Evolutionary conservation across 2,329 filamentous ascomycete species (phyloP).

Genomic region (Elsinoe ampelina): DNA sequence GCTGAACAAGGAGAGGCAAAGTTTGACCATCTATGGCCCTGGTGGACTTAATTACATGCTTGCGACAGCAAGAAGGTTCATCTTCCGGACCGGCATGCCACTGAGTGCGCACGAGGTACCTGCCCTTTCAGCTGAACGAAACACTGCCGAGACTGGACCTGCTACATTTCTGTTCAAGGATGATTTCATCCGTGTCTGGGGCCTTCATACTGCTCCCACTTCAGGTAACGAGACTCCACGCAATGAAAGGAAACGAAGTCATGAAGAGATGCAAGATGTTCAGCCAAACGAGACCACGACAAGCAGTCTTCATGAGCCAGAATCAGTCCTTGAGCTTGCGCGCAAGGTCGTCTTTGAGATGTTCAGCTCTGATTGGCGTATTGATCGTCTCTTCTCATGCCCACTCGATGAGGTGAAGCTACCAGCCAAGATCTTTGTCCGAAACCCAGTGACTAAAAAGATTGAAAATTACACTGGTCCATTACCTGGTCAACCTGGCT

Average conservation of each 20-base stretch:
- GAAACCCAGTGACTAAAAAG: constrained; percentile 51
- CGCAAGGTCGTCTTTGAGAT: constrained; percentile 60
- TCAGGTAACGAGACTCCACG: constrained; percentile 13
- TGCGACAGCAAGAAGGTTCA: constrained; percentile 73
- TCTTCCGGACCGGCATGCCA: constrained; percentile 75
- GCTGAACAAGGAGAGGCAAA: constrained; percentile 27
- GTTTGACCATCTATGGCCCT: constrained; percentile 64
- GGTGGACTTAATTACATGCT: constrained; percentile 71
- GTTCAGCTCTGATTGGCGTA: constrained; percentile 68
- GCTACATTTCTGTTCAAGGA: constrained; percentile 40
- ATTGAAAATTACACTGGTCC: constrained; percentile 64
- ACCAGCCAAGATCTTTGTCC: constrained; percentile 61
- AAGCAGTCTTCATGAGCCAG: constrained; percentile 31
- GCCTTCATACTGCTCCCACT: constrained; percentile 51
- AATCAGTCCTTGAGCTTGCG: constrained; percentile 28
- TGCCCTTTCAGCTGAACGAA: background rate
- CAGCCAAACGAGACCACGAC: constrained; percentile 21
- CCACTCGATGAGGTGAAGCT: constrained; percentile 57
- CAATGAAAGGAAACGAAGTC: constrained; percentile 28
- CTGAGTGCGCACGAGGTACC: constrained; percentile 60
- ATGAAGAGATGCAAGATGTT: constrained; percentile 27
- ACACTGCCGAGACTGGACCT: background rate
- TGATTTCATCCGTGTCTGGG: constrained; percentile 73
- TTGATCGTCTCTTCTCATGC: constrained; percentile 60
- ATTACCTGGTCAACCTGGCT: constrained; percentile 41